Evolutionary conservation across 2,329 filamentous ascomycete genomes (phyloP).

Genomic region (Fusarium subtropicale): DNA sequence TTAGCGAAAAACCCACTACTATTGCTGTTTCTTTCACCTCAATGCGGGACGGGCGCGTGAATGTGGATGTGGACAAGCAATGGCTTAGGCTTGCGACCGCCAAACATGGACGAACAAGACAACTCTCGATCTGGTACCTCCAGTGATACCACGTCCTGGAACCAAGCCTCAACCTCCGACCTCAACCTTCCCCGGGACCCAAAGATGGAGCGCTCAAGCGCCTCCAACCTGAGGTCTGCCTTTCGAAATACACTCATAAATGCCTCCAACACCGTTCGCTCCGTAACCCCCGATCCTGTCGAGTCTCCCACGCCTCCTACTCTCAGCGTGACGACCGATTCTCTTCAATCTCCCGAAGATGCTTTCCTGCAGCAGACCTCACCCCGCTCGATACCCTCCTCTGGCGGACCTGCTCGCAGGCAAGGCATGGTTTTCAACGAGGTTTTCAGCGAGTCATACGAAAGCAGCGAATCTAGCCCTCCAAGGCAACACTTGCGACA

Average conservation of each 20-base stretch:
- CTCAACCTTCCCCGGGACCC: slow-evolving; percentile 47
- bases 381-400: slow-evolving; percentile 48
- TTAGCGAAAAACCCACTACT: slow-evolving; percentile 14
- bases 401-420: slow-evolving; percentile 57
- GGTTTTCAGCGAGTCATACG: slow-evolving; percentile 62
- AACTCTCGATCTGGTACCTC: slow-evolving; percentile 51
- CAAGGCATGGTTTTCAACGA: slow-evolving; percentile 73
- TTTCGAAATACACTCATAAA: slow-evolving; percentile 48
- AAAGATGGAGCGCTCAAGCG: slow-evolving; percentile 53
- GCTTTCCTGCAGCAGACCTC: slow-evolving; percentile 51
- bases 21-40: slow-evolving; percentile 35
- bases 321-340: slow-evolving; percentile 41
- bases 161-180: slow-evolving; percentile 48
- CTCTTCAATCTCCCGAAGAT: slow-evolving; percentile 43
- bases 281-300: slow-evolving; percentile 72
- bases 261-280: slow-evolving; percentile 64
- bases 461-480: slow-evolving; percentile 57
- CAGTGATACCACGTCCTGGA: slow-evolving; percentile 52
- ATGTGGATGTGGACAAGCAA: slow-evolving; percentile 56
- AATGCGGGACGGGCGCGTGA: slow-evolving; percentile 50
- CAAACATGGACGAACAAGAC: slow-evolving; percentile 60
- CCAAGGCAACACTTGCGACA: slow-evolving; percentile 51
- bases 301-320: slow-evolving; percentile 49
- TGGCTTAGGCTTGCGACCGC: slow-evolving; percentile 60
- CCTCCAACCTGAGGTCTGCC: slow-evolving; percentile 52